Evolutionary conservation across 768 basidiomycete species (phyloP).

Genomic region (Phaffia australis): DNA sequence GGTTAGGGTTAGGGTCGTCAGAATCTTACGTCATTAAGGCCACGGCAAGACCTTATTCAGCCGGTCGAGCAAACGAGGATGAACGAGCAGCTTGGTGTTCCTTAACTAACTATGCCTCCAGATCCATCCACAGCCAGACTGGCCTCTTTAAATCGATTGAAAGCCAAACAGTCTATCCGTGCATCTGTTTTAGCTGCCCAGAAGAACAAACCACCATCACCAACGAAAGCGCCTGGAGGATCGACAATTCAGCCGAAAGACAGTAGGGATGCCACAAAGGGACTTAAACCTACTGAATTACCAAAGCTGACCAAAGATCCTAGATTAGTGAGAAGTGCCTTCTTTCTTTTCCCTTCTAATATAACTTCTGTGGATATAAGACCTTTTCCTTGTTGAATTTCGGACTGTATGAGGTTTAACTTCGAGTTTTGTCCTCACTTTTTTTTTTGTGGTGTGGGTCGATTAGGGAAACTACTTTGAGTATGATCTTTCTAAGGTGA

Average conservation of each 20-base stretch:
- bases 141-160: slow-evolving; percentile 34
- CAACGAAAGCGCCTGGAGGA: slow-evolving; percentile 8
- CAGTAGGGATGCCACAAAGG: slow-evolving; percentile 22
- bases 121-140: slow-evolving; percentile 30
- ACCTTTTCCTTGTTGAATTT: neutral
- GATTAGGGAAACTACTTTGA: slow-evolving; percentile 74
- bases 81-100: no score
- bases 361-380: no score
- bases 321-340: slow-evolving; percentile 30
- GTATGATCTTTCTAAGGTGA: slow-evolving; percentile 76
- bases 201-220: slow-evolving; percentile 21
- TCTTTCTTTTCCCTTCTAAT: neutral
- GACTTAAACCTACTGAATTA: slow-evolving; percentile 1
- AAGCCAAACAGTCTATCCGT: slow-evolving; percentile 32
- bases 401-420: neutral
- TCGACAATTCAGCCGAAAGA: slow-evolving; percentile 16
- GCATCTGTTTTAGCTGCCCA: slow-evolving; percentile 18
- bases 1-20: no score
- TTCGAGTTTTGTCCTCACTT: neutral
- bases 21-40: no score
- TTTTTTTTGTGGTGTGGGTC: neutral
- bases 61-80: no score
- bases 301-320: slow-evolving; percentile 34
- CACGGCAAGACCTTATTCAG: no score
- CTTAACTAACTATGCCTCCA: no score